Conservation (phyloP, 106 monocot genomes). For the Iris macrosiphon region DNA sequence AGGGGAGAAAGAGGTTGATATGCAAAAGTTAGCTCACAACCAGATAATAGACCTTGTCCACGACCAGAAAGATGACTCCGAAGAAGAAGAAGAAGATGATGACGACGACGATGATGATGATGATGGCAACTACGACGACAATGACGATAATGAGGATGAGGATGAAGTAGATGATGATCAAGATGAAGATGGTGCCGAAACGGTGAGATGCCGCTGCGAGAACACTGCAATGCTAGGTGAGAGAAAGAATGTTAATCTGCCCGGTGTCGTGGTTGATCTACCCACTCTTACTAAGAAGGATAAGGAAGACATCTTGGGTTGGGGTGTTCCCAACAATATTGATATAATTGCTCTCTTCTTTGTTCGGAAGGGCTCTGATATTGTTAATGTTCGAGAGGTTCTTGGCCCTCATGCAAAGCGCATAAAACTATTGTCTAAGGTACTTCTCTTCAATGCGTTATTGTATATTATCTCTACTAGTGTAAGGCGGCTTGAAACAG, state of each 20-base stretch:
- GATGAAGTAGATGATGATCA: too few relatives aligned
- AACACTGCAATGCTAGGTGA: conserved; percentile 79
- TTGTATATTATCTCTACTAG: too few relatives aligned
- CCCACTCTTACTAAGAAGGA: conserved; percentile 86
- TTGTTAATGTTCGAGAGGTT: conserved; percentile 62
- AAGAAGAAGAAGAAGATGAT: too few relatives aligned
- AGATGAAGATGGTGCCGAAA: conserved; percentile 56
- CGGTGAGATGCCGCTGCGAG: conserved; percentile 75
- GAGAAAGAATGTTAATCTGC: conserved; percentile 89
- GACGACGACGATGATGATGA: too few relatives aligned
- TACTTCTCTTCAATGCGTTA: too few relatives aligned
- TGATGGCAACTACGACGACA: too few relatives aligned
- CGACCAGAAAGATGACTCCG: too few relatives aligned
- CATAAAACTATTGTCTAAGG: conserved; percentile 96
- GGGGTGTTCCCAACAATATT: conserved; percentile 81
- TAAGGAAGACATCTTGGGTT: conserved; percentile 68
- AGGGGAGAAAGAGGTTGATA: too few relatives aligned
- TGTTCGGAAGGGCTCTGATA: conserved; percentile 78
- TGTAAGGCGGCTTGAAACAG: too few relatives aligned
- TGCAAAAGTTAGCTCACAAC: too few relatives aligned
- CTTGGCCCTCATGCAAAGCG: conserved; percentile 73
- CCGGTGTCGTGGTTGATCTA: conserved; percentile 71
- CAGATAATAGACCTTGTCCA: too few relatives aligned
- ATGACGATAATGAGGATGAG: too few relatives aligned
- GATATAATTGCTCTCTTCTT: conserved; percentile 81